phyloP scores from a whole-genome alignment of 2,329 filamentous ascomycete genomes.

The Fonsecaea pedrosoi region DNA sequence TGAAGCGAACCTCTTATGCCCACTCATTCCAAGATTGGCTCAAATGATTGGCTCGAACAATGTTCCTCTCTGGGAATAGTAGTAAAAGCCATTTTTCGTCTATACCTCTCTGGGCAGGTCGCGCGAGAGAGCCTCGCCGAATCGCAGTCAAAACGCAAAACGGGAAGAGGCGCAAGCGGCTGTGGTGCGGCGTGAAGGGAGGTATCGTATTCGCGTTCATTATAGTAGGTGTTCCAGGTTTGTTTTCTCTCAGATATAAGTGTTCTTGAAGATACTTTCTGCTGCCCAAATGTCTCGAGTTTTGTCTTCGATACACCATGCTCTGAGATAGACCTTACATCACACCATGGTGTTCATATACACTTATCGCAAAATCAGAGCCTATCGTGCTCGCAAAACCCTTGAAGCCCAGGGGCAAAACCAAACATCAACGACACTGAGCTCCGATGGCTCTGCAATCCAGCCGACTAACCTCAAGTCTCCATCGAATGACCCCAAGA shows the following conservation, averaged over 20 bases:
- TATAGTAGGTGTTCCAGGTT: not conserved
- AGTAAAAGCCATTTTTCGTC: not conserved
- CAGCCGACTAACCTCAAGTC: not conserved
- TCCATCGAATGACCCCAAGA: conserved; percentile 1
- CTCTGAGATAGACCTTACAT: not conserved
- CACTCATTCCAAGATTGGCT: not conserved
- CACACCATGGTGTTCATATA: conserved; percentile 22
- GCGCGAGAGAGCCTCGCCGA: conserved; percentile 5
- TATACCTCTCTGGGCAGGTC: conserved; percentile 5
- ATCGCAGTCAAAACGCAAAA: not conserved
- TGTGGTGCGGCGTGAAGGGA: not conserved
- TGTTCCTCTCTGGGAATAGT: conserved; percentile 13
- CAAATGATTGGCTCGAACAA: conserved; percentile 2
- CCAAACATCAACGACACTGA: not conserved
- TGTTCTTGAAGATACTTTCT: not conserved
- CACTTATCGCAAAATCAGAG: conserved; percentile 31
- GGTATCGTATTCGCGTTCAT: not conserved
- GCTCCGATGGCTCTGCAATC: not conserved
- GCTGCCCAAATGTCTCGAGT: not conserved
- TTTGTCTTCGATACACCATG: not conserved
- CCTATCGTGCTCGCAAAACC: conserved; percentile 27
- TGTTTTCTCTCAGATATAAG: conserved; percentile 2
- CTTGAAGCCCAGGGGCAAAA: conserved; percentile 20
- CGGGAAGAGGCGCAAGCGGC: not conserved
- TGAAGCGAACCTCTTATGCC: not conserved